Conservation (phyloP, 345 rosid genomes). For the Hibiscus mutabilis region DNA sequence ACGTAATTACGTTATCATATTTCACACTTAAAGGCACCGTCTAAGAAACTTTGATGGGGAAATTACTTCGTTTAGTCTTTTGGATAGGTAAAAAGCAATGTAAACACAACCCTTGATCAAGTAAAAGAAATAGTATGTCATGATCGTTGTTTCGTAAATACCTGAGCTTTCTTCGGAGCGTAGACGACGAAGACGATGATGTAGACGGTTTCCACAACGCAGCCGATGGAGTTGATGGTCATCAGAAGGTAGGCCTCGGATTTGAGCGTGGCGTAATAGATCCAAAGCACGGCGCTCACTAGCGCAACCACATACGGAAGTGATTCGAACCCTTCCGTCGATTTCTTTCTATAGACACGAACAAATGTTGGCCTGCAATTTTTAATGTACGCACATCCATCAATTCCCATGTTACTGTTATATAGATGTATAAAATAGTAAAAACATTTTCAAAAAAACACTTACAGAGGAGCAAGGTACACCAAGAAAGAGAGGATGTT, state of each 20-base stretch:
- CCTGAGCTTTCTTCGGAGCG: constrained; percentile 49
- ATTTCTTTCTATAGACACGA: constrained; percentile 47
- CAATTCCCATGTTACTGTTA: neutral
- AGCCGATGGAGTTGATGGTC: constrained; percentile 39
- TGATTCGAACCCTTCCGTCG: constrained; percentile 60
- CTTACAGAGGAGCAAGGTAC: constrained; percentile 73
- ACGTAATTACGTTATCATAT: too few relatives aligned
- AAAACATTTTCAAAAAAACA: neutral
- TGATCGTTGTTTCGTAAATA: constrained; percentile 17
- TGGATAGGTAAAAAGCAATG: too few relatives aligned
- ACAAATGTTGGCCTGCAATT: constrained; percentile 47
- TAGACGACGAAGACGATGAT: constrained; percentile 33
- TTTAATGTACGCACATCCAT: neutral
- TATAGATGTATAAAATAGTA: neutral
- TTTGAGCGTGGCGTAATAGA: constrained; percentile 43
- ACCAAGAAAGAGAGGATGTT: constrained; percentile 50
- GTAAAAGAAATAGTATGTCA: too few relatives aligned
- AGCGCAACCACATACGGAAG: constrained; percentile 53
- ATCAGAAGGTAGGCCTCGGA: constrained; percentile 37
- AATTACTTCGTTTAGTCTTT: too few relatives aligned
- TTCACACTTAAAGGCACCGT: too few relatives aligned
- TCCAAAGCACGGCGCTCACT: constrained; percentile 53
- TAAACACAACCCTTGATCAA: too few relatives aligned
- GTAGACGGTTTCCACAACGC: constrained; percentile 41
- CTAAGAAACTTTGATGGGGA: too few relatives aligned